These are phyloP conservation scores for Leccinellum albellum DNA, from an alignment of 768 basidiomycete genomes.

Conservation along the genomic window DNA sequence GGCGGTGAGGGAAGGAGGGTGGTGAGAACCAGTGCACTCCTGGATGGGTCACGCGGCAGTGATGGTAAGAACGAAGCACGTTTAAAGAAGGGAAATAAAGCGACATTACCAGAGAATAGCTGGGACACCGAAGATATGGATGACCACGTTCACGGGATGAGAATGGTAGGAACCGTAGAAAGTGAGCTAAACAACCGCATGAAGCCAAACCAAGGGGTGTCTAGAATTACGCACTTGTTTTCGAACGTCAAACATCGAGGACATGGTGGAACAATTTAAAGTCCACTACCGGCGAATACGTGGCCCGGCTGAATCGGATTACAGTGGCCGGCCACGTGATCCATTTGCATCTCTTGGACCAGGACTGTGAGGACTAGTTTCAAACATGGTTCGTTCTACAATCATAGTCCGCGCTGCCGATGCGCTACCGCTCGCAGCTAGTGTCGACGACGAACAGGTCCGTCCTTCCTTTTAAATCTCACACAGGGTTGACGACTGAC, in stretches of 20 bases:
- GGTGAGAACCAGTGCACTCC: conserved; percentile 59
- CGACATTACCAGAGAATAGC: conserved; percentile 67
- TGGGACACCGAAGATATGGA: conserved; percentile 86
- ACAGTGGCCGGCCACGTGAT: too few relatives aligned
- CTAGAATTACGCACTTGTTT: conserved; percentile 51
- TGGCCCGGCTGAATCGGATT: too few relatives aligned
- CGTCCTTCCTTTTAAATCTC: conserved; percentile 12
- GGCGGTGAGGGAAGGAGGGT: conserved; percentile 48
- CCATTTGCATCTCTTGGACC: background rate
- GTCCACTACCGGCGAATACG: too few relatives aligned
- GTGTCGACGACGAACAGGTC: conserved; percentile 96
- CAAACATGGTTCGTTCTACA: conserved; percentile 79
- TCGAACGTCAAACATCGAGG: conserved; percentile 58
- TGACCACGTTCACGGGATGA: conserved; percentile 75
- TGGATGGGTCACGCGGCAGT: conserved; percentile 24
- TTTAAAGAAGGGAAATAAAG: conserved; percentile 8
- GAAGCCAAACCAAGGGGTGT: background rate
- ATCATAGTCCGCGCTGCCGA: conserved; percentile 82
- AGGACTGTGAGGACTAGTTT: too few relatives aligned
- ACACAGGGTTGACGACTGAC: background rate
- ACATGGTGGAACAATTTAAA: conserved; percentile 23
- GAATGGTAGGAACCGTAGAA: conserved; percentile 95
- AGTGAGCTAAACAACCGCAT: conserved; percentile 52
- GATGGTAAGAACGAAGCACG: conserved; percentile 3
- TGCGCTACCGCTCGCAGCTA: conserved; percentile 88